A percentile compares a stretch with the other conserved stretches of the same genome.
These are phyloP conservation scores for Juglanconis oblonga DNA, from an alignment of 2,329 filamentous ascomycete species.

Conservation along the genomic window DNA sequence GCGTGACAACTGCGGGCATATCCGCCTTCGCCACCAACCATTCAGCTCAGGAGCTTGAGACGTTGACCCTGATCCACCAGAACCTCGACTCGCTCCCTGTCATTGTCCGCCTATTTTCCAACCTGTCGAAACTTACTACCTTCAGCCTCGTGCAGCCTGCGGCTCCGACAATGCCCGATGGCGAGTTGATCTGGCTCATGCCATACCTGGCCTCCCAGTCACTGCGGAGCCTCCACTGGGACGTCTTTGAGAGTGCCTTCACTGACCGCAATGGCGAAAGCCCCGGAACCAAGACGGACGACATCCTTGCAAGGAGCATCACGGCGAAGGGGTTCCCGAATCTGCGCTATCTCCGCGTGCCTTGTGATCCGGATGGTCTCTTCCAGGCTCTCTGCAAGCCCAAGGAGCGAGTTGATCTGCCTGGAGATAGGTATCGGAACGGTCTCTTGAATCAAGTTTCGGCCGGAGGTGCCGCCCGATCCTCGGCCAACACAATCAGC, in stretches of 20 bases:
- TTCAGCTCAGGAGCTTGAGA: conserved; percentile 42
- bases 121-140: conserved; percentile 44
- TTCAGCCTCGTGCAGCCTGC: conserved; percentile 55
- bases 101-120: conserved; percentile 57
- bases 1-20: conserved; percentile 54
- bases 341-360: conserved; percentile 58
- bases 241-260: conserved; percentile 49
- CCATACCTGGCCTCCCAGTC: conserved; percentile 59
- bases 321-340: conserved; percentile 59
- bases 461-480: neutral
- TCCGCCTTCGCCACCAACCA: conserved; percentile 53
- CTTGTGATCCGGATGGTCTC: conserved; percentile 65
- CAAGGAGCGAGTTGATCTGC: conserved; percentile 49
- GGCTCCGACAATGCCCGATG: conserved; percentile 52
- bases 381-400: conserved; percentile 70
- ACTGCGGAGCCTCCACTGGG: conserved; percentile 59
- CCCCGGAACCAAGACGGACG: conserved; percentile 48
- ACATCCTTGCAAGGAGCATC: conserved; percentile 64
- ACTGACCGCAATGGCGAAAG: conserved; percentile 27
- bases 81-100: conserved; percentile 54
- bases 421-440: conserved; percentile 44
- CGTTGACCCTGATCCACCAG: conserved; percentile 54
- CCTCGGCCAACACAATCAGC: neutral
- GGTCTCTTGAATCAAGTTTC: conserved; percentile 14
- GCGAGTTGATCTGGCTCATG: conserved; percentile 59